phyloP scores from a whole-genome alignment of 192 early-diverging fungal genomes.

The Linnemannia zychae region DNA sequence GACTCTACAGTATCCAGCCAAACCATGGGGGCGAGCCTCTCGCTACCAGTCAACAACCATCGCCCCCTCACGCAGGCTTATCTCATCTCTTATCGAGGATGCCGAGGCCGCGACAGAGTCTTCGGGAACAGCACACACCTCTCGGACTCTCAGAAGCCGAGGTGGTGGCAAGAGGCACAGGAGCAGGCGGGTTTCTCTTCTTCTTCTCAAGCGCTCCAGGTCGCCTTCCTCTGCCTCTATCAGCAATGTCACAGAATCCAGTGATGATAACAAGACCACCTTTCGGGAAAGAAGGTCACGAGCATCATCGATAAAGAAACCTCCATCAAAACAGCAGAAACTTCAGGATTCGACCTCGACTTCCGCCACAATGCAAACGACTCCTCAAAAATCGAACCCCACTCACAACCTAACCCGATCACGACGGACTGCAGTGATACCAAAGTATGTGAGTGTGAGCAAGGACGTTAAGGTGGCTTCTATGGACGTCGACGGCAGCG shows the following conservation, averaged over 20 bases:
- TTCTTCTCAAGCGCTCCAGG: not conserved
- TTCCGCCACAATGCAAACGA: not conserved
- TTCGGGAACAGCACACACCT: not conserved
- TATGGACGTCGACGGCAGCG: not conserved
- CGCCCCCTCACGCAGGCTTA: not conserved
- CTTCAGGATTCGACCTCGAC: not conserved
- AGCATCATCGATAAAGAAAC: not conserved
- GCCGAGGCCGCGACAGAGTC: not conserved
- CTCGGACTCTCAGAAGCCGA: not conserved
- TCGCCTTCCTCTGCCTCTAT: not conserved
- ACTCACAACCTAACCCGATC: not conserved
- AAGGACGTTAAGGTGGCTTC: not conserved
- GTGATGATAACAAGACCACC: not conserved
- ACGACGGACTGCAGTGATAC: not conserved
- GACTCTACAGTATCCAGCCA: conserved; percentile 13
- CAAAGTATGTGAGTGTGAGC: not conserved
- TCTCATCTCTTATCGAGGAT: conserved; percentile 19
- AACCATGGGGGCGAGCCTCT: conserved; percentile 20
- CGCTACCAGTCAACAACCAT: not conserved
- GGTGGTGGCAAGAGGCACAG: not conserved
- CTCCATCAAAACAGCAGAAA: not conserved
- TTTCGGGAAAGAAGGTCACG: not conserved
- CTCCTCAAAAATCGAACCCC: not conserved
- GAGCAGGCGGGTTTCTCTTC: not conserved
- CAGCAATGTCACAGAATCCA: not conserved